phyloP scores from a whole-genome alignment of 352 stramenopile species.

The Phytophthora citrophthora region DNA sequence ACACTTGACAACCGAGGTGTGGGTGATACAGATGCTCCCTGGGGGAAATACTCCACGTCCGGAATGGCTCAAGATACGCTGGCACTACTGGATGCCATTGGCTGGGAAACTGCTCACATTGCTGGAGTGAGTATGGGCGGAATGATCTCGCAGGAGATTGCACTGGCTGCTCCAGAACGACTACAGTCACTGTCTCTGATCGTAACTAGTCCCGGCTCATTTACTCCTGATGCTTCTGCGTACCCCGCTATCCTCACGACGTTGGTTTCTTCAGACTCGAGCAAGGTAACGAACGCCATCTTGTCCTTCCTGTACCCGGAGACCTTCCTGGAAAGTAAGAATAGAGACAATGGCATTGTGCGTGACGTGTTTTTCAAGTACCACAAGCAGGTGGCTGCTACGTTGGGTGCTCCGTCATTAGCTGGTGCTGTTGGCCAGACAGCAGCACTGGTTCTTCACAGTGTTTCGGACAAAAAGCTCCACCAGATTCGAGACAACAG shows the following conservation, averaged over 20 bases:
- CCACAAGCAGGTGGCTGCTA: conserved; percentile 39
- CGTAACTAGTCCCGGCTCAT: conserved; percentile 63
- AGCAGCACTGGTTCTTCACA: conserved; percentile 34
- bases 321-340: conserved; percentile 35
- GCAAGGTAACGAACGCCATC: conserved; percentile 48
- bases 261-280: conserved; percentile 41
- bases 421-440: conserved; percentile 40
- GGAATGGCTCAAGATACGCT: conserved; percentile 70
- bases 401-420: conserved; percentile 21
- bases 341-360: conserved; percentile 41
- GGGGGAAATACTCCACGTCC: conserved; percentile 61
- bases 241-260: conserved; percentile 45
- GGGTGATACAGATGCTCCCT: conserved; percentile 53
- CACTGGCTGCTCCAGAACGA: conserved; percentile 45
- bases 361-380: conserved; percentile 54
- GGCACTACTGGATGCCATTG: conserved; percentile 58
- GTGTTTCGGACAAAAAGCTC: conserved; percentile 46
- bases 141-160: conserved; percentile 76
- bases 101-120: conserved; percentile 59
- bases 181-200: conserved; percentile 66
- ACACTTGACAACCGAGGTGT: conserved; percentile 70
- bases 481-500: conserved; percentile 41
- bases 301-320: conserved; percentile 67
- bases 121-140: conserved; percentile 71
- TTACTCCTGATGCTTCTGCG: conserved; percentile 38